phyloP scores from a whole-genome alignment of 2,329 filamentous ascomycete genomes.

The Moelleriella libera region DNA sequence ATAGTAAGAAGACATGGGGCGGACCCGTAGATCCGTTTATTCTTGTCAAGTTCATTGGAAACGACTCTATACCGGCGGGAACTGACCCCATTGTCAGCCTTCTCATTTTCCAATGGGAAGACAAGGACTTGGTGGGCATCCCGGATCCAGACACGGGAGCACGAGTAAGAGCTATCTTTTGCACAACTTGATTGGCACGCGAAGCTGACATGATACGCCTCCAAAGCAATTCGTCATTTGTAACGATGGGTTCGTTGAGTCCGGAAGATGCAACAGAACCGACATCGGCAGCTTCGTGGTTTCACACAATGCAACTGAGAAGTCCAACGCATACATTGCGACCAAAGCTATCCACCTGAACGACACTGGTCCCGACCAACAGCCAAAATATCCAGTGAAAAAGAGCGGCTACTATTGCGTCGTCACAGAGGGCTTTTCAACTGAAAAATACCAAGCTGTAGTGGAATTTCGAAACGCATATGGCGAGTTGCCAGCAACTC shows the following conservation, averaged over 20 bases:
- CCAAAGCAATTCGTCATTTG: constrained; percentile 47
- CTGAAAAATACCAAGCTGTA: constrained; percentile 59
- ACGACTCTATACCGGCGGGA: constrained; percentile 38
- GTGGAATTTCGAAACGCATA: constrained; percentile 93
- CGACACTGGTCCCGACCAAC: constrained; percentile 36
- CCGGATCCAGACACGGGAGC: constrained; percentile 42
- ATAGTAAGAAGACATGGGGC: constrained; percentile 78
- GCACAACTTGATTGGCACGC: not conserved
- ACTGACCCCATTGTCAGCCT: constrained; percentile 67
- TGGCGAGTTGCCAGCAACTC: constrained; percentile 85
- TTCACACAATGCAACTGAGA: constrained; percentile 56
- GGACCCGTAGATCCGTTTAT: constrained; percentile 83
- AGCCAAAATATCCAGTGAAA: constrained; percentile 67
- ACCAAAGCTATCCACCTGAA: constrained; percentile 76
- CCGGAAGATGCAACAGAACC: constrained; percentile 59
- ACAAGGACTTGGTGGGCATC: constrained; percentile 65
- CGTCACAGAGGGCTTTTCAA: constrained; percentile 56
- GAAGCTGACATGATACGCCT: not conserved
- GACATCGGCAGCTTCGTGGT: constrained; percentile 78
- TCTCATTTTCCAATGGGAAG: constrained; percentile 88
- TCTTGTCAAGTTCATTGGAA: constrained; percentile 58
- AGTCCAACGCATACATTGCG: constrained; percentile 57
- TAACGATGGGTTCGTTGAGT: constrained; percentile 53
- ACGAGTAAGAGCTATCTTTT: constrained; percentile 1
- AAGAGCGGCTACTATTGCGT: constrained; percentile 97